These are phyloP conservation scores for Paulownia fortunei DNA, from an alignment of 257 asterid genomes.

Conservation along the genomic window DNA sequence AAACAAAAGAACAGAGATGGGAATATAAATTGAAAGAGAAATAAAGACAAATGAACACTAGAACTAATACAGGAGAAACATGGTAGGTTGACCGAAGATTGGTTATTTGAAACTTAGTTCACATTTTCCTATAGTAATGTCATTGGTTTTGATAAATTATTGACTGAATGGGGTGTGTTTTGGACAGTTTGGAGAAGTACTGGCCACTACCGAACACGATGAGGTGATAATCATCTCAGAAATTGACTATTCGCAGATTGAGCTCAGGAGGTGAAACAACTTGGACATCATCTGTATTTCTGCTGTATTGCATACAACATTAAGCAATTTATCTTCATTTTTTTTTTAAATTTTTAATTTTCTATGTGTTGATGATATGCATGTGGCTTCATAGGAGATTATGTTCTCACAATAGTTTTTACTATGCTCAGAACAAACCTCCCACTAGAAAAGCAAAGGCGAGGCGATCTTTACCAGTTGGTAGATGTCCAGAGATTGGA, in stretches of 20 bases:
- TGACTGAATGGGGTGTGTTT: not conserved
- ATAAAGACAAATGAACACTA: not conserved
- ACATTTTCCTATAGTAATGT: not conserved
- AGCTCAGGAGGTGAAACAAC: slow-evolving; percentile 71
- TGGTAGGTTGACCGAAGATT: not conserved
- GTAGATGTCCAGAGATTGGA: slow-evolving; percentile 76
- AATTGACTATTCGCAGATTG: slow-evolving; percentile 78
- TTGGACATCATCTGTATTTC: not conserved
- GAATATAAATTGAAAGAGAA: not conserved
- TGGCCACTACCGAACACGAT: slow-evolving; percentile 83
- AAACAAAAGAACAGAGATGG: not conserved
- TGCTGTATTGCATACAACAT: not conserved
- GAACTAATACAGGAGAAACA: not conserved
- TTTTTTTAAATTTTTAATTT: not conserved
- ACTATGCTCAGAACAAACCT: slow-evolving; percentile 64
- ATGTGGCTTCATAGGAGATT: not conserved
- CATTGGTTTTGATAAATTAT: not conserved
- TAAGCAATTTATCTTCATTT: not conserved
- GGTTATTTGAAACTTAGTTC: slow-evolving; percentile 3
- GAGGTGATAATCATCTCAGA: slow-evolving; percentile 83
- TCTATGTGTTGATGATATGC: too few species aligned
- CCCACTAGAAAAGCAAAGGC: slow-evolving; percentile 88
- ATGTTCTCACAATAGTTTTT: not conserved
- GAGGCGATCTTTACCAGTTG: slow-evolving; percentile 94
- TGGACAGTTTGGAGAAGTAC: slow-evolving; percentile 84